These are phyloP conservation scores for Paraphoma sp. DNA, from an alignment of 2,329 filamentous ascomycete species.

Conservation along the genomic window DNA sequence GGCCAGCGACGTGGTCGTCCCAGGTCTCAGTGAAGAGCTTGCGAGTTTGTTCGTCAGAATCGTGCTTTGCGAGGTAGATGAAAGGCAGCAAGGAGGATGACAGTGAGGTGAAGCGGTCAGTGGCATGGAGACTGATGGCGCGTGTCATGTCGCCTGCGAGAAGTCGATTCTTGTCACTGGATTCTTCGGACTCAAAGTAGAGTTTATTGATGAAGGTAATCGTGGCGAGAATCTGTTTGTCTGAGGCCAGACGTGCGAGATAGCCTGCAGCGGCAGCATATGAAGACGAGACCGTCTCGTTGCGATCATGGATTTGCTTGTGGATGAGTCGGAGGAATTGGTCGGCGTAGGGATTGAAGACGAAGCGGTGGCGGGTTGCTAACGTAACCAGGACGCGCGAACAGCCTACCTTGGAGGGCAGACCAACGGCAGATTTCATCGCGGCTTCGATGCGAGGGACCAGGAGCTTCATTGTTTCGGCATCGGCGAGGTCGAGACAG, in stretches of 20 bases:
- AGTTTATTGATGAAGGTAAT: constrained; percentile 67
- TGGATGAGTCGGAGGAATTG: constrained; percentile 78
- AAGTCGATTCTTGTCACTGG: constrained; percentile 71
- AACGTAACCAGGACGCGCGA: constrained; percentile 84
- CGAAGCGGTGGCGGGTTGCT: constrained; percentile 76
- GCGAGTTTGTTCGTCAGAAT: constrained; percentile 78
- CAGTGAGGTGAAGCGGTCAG: constrained; percentile 83
- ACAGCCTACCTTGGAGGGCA: constrained; percentile 93
- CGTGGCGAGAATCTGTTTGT: constrained; percentile 63
- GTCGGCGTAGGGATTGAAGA: constrained; percentile 78
- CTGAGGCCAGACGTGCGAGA: constrained; percentile 70
- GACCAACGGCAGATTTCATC: constrained; percentile 84
- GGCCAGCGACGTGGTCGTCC: constrained; percentile 88
- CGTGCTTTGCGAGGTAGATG: constrained; percentile 85
- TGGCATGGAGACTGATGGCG: constrained; percentile 83
- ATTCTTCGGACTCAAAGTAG: constrained; percentile 84
- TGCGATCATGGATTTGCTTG: constrained; percentile 85
- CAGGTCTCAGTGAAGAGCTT: constrained; percentile 86
- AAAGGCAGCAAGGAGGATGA: constrained; percentile 82
- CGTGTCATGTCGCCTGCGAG: constrained; percentile 84
- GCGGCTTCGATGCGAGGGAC: constrained; percentile 75
- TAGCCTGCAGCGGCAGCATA: constrained; percentile 91
- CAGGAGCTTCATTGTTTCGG: constrained; percentile 75
- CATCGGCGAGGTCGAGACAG: constrained; percentile 83
- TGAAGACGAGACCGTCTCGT: constrained; percentile 89